Conservation (phyloP, 2,329 filamentous ascomycete species). For the Paradendryphiella salina region DNA sequence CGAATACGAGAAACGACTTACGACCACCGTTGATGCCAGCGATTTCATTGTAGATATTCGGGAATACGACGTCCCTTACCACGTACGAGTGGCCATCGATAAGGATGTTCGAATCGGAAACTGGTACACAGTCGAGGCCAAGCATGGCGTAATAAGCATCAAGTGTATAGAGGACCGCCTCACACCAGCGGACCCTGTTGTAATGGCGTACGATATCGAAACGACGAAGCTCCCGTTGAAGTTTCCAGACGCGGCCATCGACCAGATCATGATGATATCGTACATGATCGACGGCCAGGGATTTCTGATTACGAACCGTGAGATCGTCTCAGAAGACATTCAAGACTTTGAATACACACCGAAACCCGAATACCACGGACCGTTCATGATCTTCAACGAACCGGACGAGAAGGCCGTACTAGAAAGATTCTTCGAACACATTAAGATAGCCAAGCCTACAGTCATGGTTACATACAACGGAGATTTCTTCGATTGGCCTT, state of each 20-base stretch:
- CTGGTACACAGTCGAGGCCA: constrained; percentile 95
- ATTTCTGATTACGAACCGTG: constrained; percentile 95
- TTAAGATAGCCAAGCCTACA: constrained; percentile 91
- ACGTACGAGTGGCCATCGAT: constrained; percentile 98
- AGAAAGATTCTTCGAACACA: constrained; percentile 91
- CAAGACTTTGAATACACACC: constrained; percentile 98
- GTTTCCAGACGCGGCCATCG: constrained; percentile 90
- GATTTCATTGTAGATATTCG: constrained; percentile 98
- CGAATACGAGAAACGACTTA: constrained; percentile 77
- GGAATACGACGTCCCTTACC: constrained; percentile 99
- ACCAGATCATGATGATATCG: constrained; percentile 99
- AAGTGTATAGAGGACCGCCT: constrained; percentile 84
- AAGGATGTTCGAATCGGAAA: constrained; percentile 93
- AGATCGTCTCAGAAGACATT: constrained; percentile 97
- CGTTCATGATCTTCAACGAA: constrained; percentile 98
- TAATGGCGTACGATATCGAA: constrained; percentile 99
- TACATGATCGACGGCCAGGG: constrained; percentile 99
- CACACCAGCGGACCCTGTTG: constrained; percentile 90
- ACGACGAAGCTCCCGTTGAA: constrained; percentile 94
- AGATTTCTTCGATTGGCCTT: constrained; percentile 99
- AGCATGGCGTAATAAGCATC: constrained; percentile 84
- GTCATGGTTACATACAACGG: constrained; percentile 99
- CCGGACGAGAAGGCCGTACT: constrained; percentile 85
- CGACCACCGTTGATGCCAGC: constrained; percentile 82
- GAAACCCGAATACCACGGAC: constrained; percentile 91